Conservation (phyloP, 2,329 filamentous ascomycete species). For the Xylariaceae sp. region DNA sequence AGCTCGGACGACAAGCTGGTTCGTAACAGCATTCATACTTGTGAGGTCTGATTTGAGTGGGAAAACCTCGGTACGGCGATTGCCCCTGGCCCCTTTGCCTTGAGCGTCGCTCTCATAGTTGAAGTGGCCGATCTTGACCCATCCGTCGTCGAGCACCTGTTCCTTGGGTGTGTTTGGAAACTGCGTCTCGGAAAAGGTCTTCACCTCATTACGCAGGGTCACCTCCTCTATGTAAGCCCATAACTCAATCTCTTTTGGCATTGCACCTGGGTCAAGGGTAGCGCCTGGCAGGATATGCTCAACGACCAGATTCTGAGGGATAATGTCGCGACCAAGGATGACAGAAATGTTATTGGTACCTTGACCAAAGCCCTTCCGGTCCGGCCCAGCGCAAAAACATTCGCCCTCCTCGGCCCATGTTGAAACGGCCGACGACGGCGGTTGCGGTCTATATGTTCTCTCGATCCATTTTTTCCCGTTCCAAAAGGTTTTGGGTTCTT, state of each 20-base stretch:
- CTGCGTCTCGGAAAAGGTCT: constrained; percentile 40
- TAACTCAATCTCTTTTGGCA: constrained; percentile 66
- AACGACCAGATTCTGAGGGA: constrained; percentile 66
- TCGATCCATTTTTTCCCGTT: constrained; percentile 26
- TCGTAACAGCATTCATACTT: constrained; percentile 45
- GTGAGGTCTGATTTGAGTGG: constrained; percentile 47
- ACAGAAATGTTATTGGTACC: constrained; percentile 62
- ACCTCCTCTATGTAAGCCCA: constrained; percentile 57
- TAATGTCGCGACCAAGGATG: constrained; percentile 52
- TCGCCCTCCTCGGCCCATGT: constrained; percentile 77
- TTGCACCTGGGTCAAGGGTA: constrained; percentile 57
- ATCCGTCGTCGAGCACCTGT: constrained; percentile 36
- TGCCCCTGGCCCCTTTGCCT: constrained; percentile 37
- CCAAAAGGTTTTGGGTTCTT: constrained; percentile 26
- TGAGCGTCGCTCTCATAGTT: constrained; percentile 44
- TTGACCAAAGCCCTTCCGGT: constrained; percentile 41
- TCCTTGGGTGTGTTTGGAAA: constrained; percentile 33
- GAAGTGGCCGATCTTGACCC: constrained; percentile 56
- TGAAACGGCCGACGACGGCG: constrained; percentile 55
- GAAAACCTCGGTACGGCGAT: constrained; percentile 40
- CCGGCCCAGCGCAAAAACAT: constrained; percentile 73
- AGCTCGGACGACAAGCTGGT: constrained; percentile 51
- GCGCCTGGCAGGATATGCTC: constrained; percentile 65
- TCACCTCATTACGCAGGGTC: constrained; percentile 36
- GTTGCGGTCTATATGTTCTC: constrained; percentile 26